Evolutionary conservation across 495 filamentous ascomycete genomes (phyloP), one percentile per base, ranked within the genome.

Genomic region (Parachaetomium inaequale): DNA sequence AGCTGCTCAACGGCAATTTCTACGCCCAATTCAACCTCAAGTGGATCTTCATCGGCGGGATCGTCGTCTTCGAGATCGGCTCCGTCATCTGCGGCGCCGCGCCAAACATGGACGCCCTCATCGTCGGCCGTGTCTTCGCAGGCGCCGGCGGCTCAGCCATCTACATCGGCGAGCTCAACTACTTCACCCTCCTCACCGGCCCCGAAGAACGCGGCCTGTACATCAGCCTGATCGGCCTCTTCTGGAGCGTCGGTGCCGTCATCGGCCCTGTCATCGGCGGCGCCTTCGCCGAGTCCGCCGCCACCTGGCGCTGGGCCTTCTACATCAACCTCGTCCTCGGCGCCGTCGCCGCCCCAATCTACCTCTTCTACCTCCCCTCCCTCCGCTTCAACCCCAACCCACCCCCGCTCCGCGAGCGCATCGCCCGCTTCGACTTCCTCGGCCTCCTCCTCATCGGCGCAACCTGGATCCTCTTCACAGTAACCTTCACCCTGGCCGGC

Each of bases 31-130:
- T 66, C 51, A 66, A 66, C 61, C 57, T 56, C 38, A 77, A 84
- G 69, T 70, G 62, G 64, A 49, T 75, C 4, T 84, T 73, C 54
- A 21, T 82, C 19, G 58, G 47, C 8, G 67, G 74, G 3, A 69
- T 80, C 19, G n/a, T 74, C 7, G 34, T 81, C 15, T 83, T 81
- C 62, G 77, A 82, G 58, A 47, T 78, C 43, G 84, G 84, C 0
- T 85, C 82, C 4, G 74, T 75, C 1, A 38, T 87, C 28, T 85
- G 83, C 58, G 84, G 79, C 46, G 81, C 76, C 6, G 82, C 84
- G 7, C 81, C 80, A 0, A 79, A 66, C 49, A 81, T 79, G 28
- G 63, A 74, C n/a, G 77, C 79, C 25, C 76, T 86, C 40, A 86
- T 87, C 51, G 61, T 84, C 29, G 83, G 84, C 12, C 76, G 83